Evolutionary conservation across 345 rosid species (phyloP).

Genomic region (Eutrema heterophyllum): DNA sequence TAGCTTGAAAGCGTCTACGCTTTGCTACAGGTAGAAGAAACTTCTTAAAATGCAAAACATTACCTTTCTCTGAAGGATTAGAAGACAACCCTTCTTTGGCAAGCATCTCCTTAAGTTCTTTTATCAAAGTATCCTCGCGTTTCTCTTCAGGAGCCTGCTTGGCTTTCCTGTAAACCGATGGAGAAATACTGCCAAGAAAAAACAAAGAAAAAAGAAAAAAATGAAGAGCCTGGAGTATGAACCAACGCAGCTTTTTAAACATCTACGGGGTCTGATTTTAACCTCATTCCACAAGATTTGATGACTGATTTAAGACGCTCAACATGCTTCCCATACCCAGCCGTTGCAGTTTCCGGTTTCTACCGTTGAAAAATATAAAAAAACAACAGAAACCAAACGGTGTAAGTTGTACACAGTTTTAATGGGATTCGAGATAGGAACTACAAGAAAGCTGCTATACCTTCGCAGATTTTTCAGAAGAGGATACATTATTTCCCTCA

Average conservation of each 20-base stretch:
- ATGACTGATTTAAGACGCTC: conserved; percentile 78
- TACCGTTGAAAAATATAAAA: conserved; percentile 30
- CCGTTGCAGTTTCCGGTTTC: conserved; percentile 60
- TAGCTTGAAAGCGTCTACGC: background rate
- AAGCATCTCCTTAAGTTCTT: conserved; percentile 77
- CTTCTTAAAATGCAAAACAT: background rate
- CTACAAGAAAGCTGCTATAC: conserved; percentile 22
- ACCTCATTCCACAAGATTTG: conserved; percentile 89
- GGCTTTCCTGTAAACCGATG: conserved; percentile 71
- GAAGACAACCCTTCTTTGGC: conserved; percentile 83
- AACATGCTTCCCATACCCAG: conserved; percentile 71
- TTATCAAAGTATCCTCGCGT: conserved; percentile 66
- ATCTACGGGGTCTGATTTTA: conserved; percentile 11
- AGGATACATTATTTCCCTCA: conserved; percentile 32
- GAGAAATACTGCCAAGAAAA: conserved; percentile 53
- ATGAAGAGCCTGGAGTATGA: background rate
- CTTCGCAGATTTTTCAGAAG: conserved; percentile 40
- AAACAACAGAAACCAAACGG: background rate
- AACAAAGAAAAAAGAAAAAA: background rate
- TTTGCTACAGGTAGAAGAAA: background rate
- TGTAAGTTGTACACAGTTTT: background rate
- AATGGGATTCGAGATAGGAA: background rate
- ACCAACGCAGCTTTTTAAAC: background rate
- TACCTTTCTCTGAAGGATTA: conserved; percentile 82
- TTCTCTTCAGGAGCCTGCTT: conserved; percentile 80